Evolutionary conservation across 176 grass and related monocot species (phyloP).

Genomic region (Poa annua): DNA sequence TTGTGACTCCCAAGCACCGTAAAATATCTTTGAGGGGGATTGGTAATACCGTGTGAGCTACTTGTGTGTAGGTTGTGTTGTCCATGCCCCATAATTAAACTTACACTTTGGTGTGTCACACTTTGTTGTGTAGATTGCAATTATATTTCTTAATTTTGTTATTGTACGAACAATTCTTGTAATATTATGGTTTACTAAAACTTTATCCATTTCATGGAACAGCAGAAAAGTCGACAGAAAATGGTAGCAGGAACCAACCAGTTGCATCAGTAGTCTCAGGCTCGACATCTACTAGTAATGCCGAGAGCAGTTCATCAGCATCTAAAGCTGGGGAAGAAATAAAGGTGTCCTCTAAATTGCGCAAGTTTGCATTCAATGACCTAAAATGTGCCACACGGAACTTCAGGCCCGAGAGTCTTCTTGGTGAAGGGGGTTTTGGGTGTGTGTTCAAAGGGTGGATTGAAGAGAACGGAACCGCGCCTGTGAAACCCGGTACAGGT

Average conservation of each 20-base stretch:
- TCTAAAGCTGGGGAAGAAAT: conserved; percentile 78
- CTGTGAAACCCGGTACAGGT: conserved; percentile 85
- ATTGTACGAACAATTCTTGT: neutral
- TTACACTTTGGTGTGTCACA: neutral
- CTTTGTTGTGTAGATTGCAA: conserved; percentile 22
- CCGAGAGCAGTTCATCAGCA: conserved; percentile 79
- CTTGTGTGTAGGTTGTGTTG: conserved; percentile 9
- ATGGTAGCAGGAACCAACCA: conserved; percentile 80
- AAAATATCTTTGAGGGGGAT: neutral
- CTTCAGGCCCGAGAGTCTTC: conserved; percentile 81
- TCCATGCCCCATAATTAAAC: conserved; percentile 7
- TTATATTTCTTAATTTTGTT: conserved; percentile 3
- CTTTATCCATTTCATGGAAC: conserved; percentile 50
- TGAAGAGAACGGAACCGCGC: conserved; percentile 85
- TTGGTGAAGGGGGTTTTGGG: conserved; percentile 86
- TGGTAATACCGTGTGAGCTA: neutral
- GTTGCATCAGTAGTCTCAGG: conserved; percentile 69
- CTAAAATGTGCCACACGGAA: conserved; percentile 83
- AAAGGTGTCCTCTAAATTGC: conserved; percentile 77
- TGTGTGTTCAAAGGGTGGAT: conserved; percentile 97
- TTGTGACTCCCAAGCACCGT: neutral
- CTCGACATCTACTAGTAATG: conserved; percentile 75
- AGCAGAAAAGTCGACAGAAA: conserved; percentile 76
- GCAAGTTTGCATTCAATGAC: conserved; percentile 82
- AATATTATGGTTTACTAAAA: conserved; percentile 9